phyloP scores from a whole-genome alignment of 345 rosid species.

The Pistacia vera region DNA sequence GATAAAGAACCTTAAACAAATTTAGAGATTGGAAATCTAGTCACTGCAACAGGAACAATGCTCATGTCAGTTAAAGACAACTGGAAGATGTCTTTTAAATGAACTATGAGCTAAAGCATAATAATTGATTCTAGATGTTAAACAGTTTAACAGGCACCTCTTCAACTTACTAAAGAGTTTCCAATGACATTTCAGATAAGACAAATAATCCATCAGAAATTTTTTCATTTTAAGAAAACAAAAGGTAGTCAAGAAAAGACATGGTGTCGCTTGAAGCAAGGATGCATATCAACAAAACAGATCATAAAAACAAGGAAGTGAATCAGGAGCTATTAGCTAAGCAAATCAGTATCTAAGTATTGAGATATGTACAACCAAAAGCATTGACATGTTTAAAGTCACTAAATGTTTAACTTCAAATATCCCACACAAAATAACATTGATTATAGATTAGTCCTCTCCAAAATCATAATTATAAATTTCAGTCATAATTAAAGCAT shows the following conservation, averaged over 20 bases:
- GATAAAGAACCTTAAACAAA: neutral
- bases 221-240: neutral
- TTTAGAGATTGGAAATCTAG: neutral
- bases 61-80: neutral
- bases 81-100: neutral
- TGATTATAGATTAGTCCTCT: neutral
- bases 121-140: conserved; percentile 2
- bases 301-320: neutral
- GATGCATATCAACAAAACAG: neutral
- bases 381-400: neutral
- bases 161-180: neutral
- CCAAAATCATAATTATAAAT: neutral
- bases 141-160: neutral
- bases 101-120: neutral
- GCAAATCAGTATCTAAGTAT: neutral
- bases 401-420: neutral
- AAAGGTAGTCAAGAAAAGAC: neutral
- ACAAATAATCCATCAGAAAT: neutral
- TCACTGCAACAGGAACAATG: neutral
- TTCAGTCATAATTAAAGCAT: neutral
- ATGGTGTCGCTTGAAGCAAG: neutral
- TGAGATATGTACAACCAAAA: neutral
- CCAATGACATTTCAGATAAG: neutral
- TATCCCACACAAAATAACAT: conserved; percentile 5
- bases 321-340: neutral